Evolutionary conservation across 2,329 filamentous ascomycete species (phyloP), one percentile per base, ranked within the genome.

Genomic region (Laburnicola sp.): DNA sequence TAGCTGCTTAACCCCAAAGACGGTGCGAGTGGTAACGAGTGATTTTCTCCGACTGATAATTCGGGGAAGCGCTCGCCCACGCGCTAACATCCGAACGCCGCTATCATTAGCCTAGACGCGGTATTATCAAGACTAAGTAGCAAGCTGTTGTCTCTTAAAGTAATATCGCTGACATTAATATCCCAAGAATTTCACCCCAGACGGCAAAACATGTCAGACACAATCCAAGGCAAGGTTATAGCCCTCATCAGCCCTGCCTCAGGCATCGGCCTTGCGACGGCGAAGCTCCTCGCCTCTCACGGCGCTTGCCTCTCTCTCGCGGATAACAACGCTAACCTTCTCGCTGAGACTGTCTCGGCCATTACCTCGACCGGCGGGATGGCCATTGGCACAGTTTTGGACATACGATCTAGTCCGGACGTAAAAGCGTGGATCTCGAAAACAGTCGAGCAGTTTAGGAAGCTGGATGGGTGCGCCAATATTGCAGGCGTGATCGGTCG

Each of bases 401-500:
- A 81, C 53, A 70, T 82, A 21, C 76, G 77, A 28, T 70, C 74
- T 38, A 70, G 70, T 41, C 61, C 63, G 4, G 71, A 80, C 37
- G 79, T 82, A 9, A 75, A 81, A 25, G 59, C 59, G 32, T 81
- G 79, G 80, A 73, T 80, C 36, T 75, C 77, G 25, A 31, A n/a
- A 3, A 51, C 45, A 3, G 21, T 46, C 7, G 9, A 27, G 4
- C 31, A 43, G 30, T 78, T 78, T 48, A 80, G 79, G 6, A 72
- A 73, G 40, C 72, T 84, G 6, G 78, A 83, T 58, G 78, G 80
- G 3, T 80, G 81, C 21, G 81, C 78, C 8, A 84, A 84, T 48
- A 76, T 79, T 34, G 80, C 80, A 42, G 80, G 81, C 11, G 59
- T 75, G 6, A 60, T 68, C 34, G 64, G 66, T 22, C 16, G 16